Percentiles rank a stretch among this genome's conserved stretches.
Conservation (phyloP, 2,329 filamentous ascomycete genomes). For the Beauveria medogensis region DNA sequence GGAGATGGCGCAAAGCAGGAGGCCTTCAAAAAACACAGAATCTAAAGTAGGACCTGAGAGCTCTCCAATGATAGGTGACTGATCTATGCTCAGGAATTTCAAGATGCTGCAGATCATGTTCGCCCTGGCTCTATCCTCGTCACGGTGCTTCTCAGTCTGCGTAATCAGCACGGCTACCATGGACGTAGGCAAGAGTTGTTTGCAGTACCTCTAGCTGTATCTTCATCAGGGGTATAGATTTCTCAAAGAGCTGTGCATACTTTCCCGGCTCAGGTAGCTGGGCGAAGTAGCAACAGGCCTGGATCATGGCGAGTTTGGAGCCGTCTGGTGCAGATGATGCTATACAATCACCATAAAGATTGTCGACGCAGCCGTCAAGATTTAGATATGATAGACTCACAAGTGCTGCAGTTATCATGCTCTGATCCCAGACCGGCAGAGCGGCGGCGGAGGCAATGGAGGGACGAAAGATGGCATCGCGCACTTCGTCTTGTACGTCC, state of each 20-base stretch:
- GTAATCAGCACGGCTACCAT: neutral
- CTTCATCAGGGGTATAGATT: constrained; percentile 48
- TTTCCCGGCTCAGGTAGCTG: constrained; percentile 38
- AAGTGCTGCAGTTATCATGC: constrained; percentile 59
- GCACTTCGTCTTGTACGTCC: constrained; percentile 62
- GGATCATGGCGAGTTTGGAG: constrained; percentile 56
- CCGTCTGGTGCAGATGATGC: constrained; percentile 45
- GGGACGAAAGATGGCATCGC: constrained; percentile 55
- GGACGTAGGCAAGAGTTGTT: neutral
- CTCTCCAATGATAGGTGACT: constrained; percentile 23
- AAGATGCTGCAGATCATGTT: constrained; percentile 36
- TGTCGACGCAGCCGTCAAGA: constrained; percentile 49
- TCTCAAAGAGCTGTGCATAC: constrained; percentile 48
- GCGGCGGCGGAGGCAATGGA: constrained; percentile 36
- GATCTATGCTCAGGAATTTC: constrained; percentile 48
- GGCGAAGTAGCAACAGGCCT: constrained; percentile 56
- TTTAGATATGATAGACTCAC: constrained; percentile 56
- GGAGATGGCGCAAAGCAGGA: constrained; percentile 47
- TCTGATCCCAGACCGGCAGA: constrained; percentile 47
- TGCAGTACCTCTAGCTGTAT: constrained; percentile 45
- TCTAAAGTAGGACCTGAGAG: constrained; percentile 18
- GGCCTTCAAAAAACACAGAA: constrained; percentile 37
- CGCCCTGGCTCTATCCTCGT: constrained; percentile 11
- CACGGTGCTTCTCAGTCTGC: constrained; percentile 8
- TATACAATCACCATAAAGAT: constrained; percentile 49